Base-by-base conservation (phyloP, 768 basidiomycete genomes). In the Epithele typhae region DNA sequence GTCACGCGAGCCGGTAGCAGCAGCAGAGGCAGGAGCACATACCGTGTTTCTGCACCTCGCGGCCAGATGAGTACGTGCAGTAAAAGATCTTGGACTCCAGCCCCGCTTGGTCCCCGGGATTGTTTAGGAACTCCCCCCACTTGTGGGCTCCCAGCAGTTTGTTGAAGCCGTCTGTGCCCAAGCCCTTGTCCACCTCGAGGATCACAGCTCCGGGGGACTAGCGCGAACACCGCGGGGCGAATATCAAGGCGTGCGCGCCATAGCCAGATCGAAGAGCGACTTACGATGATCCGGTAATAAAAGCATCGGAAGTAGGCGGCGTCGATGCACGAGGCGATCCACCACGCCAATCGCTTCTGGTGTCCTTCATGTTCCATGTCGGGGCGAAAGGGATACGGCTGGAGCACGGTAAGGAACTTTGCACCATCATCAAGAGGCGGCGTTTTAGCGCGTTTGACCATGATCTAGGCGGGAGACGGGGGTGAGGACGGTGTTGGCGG, bases 41-140 rank as follows among this genome's bases (percentile, higher is more conserved):
- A 75, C 74, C 74, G 25, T 65, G 49, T 51, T 75, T 76, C 62
- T 76, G 66, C 5, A 77, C 73, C 25, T 62, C 55, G 22, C 75
- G 62, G 5, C 65, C 70, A 0, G 66, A 65, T 51, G 46, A 62
- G 49, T 63, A 64, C 0, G 58, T 54, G 52, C 74, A 75, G 46
- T 67, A 73, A 56, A 68, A 76, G 1, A 76, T 60, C 30, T 62
- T 61, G 0, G 67, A 65, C 9, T 54, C 49, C 5, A 60, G 58
- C 25, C 22, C 40, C 3, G 70, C 65, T 24, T 69, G 67, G 6
- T 53, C 25, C 3, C 49, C 49, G 1, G 75, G 69, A 0, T 52
- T 52, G 5, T 40, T 38, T 12, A 76, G 56, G 50, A 76, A 64
- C 24, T 70, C 61, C 9, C 61, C 54, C 74, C 74, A 76, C 17